Evolutionary conservation across 345 rosid genomes (phyloP).

Genomic region (Chamaenerion angustifolium): DNA sequence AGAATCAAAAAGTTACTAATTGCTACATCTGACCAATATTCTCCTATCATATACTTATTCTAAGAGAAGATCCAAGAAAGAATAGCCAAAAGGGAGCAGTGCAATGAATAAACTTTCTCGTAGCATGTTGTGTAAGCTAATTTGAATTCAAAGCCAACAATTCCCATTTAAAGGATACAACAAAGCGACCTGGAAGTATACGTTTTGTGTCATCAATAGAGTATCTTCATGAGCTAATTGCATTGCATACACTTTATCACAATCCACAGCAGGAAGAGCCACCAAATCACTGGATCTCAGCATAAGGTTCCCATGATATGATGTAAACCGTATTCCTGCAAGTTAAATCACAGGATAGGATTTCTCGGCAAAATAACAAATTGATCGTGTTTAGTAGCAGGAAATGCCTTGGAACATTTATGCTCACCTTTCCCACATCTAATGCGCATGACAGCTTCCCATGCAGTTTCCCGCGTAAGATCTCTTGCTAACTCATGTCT

Average conservation of each 20-base stretch:
- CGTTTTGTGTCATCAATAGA: conserved; percentile 74
- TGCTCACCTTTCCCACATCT: conserved; percentile 95
- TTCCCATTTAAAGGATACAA: conserved; percentile 61
- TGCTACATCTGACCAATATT: no score
- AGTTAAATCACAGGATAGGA: conserved; percentile 3
- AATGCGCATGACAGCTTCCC: conserved; percentile 99
- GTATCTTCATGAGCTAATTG: conserved; percentile 88
- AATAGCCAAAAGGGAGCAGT: no score
- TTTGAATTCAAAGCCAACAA: not conserved
- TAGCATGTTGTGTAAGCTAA: not conserved
- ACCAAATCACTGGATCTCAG: conserved; percentile 83
- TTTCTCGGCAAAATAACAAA: not conserved
- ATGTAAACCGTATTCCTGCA: conserved; percentile 79
- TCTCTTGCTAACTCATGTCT: conserved; percentile 85
- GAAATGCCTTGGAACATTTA: not conserved
- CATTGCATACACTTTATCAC: conserved; percentile 98
- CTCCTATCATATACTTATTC: no score
- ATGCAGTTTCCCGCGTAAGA: conserved; percentile 96
- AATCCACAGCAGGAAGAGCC: conserved; percentile 97
- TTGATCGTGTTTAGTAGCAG: not conserved
- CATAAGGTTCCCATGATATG: conserved; percentile 99
- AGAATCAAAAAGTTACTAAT: no score
- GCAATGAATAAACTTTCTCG: no score
- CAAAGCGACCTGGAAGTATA: conserved; percentile 94
- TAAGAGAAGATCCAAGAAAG: no score